phyloP scores from a whole-genome alignment of 768 basidiomycete genomes.

The Lyophyllum shimeji region DNA sequence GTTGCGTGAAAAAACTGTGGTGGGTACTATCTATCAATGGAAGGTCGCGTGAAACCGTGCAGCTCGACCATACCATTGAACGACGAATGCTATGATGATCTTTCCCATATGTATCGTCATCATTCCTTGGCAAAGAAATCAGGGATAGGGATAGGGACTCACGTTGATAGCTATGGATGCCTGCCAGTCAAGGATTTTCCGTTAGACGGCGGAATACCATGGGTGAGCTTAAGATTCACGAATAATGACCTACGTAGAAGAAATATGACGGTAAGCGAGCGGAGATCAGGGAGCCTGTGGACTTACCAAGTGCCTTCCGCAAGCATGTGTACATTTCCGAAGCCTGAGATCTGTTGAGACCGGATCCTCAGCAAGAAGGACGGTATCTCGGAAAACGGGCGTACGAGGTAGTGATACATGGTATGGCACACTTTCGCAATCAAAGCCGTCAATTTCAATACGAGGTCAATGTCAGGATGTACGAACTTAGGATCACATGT shows the following conservation, averaged over 20 bases:
- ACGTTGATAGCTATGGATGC: slow-evolving; percentile 39
- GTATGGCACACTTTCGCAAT: slow-evolving; percentile 36
- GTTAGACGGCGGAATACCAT: not conserved
- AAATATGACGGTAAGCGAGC: not conserved
- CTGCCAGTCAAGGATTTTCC: slow-evolving; percentile 19
- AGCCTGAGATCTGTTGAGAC: slow-evolving; percentile 35
- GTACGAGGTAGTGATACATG: slow-evolving; percentile 42
- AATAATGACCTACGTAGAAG: slow-evolving; percentile 30
- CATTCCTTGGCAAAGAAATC: not conserved
- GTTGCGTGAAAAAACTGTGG: slow-evolving; percentile 35
- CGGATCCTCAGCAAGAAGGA: not conserved
- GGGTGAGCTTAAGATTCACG: slow-evolving; percentile 21
- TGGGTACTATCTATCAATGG: not conserved
- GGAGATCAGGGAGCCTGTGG: not conserved
- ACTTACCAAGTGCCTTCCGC: slow-evolving; percentile 38
- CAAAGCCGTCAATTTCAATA: not conserved
- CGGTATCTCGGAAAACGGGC: not conserved
- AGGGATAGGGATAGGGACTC: slow-evolving; percentile 1
- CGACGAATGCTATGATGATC: slow-evolving; percentile 41
- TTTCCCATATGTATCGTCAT: slow-evolving; percentile 14
- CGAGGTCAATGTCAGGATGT: not conserved
- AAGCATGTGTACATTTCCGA: slow-evolving; percentile 27
- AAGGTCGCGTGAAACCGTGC: not conserved
- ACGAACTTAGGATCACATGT: slow-evolving; percentile 40
- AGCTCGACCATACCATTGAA: slow-evolving; percentile 32